These are phyloP conservation scores for Aristolochia californica DNA, from an alignment of 164 flowering plant species.

Conservation along the genomic window DNA sequence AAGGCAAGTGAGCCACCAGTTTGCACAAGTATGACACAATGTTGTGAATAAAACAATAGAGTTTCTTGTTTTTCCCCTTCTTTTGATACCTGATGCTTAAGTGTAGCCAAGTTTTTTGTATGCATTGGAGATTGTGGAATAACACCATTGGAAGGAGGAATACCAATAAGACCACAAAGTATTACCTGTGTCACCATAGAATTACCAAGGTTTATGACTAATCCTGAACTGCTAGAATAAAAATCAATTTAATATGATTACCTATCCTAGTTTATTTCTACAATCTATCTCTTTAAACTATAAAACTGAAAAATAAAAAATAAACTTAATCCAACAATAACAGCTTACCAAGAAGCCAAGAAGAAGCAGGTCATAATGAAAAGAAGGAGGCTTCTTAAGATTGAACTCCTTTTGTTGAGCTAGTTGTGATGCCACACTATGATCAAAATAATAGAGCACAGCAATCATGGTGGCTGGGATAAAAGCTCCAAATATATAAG, in stretches of 20 bases:
- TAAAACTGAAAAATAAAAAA: neutral
- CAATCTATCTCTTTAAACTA: too few species aligned
- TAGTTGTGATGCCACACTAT: constrained; percentile 96
- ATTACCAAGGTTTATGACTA: neutral
- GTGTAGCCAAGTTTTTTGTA: constrained; percentile 88
- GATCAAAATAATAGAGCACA: constrained; percentile 96
- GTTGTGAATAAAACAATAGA: too few species aligned
- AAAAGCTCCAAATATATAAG: constrained; percentile 83
- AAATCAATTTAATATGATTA: too few species aligned
- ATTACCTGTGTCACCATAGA: constrained; percentile 33
- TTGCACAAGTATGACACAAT: too few species aligned
- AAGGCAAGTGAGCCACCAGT: neutral
- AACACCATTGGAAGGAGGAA: constrained; percentile 97
- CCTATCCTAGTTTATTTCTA: too few species aligned
- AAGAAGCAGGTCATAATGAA: constrained; percentile 88
- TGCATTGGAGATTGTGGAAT: constrained; percentile 99
- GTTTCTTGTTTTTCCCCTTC: neutral
- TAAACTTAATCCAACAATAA: neutral
- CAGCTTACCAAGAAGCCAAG: constrained; percentile 74
- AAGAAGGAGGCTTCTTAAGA: constrained; percentile 87
- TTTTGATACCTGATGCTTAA: constrained; percentile 74
- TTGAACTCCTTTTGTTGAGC: constrained; percentile 95
- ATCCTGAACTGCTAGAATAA: neutral
- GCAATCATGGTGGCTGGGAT: constrained; percentile 99
- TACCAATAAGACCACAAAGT: constrained; percentile 82